These are phyloP conservation scores for Diaporthe helianthi DNA, from an alignment of 2,329 filamentous ascomycete genomes.

Conservation along the genomic window DNA sequence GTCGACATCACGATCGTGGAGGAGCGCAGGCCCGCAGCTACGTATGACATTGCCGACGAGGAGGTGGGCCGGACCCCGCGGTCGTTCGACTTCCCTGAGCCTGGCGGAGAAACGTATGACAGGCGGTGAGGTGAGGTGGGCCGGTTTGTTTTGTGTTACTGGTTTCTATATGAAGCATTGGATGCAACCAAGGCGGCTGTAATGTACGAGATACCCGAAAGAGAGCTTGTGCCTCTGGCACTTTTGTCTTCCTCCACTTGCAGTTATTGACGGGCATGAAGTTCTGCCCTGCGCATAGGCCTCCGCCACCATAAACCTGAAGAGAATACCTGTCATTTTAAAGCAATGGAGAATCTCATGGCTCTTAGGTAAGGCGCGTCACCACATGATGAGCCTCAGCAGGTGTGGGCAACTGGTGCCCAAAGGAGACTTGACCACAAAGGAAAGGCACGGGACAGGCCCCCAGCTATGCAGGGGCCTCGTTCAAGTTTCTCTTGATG, in stretches of 20 bases:
- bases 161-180: too few relatives aligned
- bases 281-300: too few relatives aligned
- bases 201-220: conserved; percentile 11
- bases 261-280: too few relatives aligned
- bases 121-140: neutral
- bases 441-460: too few relatives aligned
- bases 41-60: neutral
- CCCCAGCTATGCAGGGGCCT: neutral
- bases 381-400: too few relatives aligned
- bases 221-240: neutral
- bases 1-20: conserved; percentile 30
- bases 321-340: neutral
- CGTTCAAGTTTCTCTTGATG: conserved; percentile 55
- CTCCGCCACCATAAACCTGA: neutral
- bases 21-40: conserved; percentile 1
- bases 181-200: neutral
- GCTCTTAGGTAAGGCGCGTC: neutral
- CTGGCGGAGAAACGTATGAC: neutral
- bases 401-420: too few relatives aligned
- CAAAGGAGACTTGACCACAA: neutral
- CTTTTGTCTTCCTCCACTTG: neutral
- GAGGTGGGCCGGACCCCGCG: neutral
- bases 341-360: neutral
- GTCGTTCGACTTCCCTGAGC: conserved; percentile 14
- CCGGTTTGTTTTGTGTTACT: neutral